Evolutionary conservation across 1,284 basidiomycete genomes (phyloP), one percentile per base, ranked within the genome.

Genomic region (Tilletia indica): DNA sequence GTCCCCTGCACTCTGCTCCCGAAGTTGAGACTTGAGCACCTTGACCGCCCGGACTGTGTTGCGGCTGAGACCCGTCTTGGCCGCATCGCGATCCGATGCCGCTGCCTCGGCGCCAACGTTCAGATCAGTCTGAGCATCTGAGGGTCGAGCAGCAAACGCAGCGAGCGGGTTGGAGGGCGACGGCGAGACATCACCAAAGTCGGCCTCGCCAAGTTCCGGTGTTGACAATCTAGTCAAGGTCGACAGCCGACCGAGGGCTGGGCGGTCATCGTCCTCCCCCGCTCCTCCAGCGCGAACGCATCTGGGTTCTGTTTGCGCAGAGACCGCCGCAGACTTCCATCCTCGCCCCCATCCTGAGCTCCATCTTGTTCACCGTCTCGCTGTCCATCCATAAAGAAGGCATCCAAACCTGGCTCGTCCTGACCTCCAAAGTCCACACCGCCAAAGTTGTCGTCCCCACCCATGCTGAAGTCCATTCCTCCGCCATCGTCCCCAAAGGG

Each of bases 31-130:
- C 69, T 93, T 88, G 73, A 97, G 87, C 72, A 98, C 87, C n/a
- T 89, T 87, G 70, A 97, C 87, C 0, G 95, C 95, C 85, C 93
- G 94, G 61, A 93, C 88, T 0, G 95, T 97, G 80, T 94, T 95
- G 86, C 91, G 92, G 85, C 92, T 75, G 93, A 84, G 92, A 91
- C 6, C 92, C 91, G 77, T 83, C 5, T 84, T 80, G 16, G 86
- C 87, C 4, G 80, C 82, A 36, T 87, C 86, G 49, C 85, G 83
- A 66, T 87, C 86, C 74, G 87, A 86, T 67, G 84, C 84, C 78
- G 89, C 88, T 21, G 86, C 88, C 45, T 75, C 78, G 73, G 85
- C 85, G 16, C 70, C 74, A 31, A 78, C 73, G 5, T 86, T 84
- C 74, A 87, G 86, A 56, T 76, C 67, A 68, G 61, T 72, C 58